Conservation (phyloP, 768 basidiomycete species). For the Neoboletus magnificus region DNA sequence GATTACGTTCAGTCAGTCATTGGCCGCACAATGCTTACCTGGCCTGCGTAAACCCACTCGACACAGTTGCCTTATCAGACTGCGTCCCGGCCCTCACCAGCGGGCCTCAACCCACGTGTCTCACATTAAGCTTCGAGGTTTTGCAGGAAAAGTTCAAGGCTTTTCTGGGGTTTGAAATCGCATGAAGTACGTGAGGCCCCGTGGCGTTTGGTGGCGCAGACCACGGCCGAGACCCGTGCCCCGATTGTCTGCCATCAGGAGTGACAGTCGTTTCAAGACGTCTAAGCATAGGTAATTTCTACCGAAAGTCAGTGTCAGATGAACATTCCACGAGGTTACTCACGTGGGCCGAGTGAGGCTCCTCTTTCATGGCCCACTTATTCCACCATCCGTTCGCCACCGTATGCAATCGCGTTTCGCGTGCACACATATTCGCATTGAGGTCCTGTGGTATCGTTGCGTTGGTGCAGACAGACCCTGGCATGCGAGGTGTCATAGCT, state of each 20-base stretch:
- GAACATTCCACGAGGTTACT: constrained; percentile 12
- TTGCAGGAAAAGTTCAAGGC: constrained; percentile 9
- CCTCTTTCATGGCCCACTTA: constrained; percentile 42
- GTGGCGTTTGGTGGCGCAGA: constrained; percentile 25
- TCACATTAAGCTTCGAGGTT: constrained; percentile 6
- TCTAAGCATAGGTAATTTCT: constrained; percentile 36
- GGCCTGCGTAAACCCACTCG: constrained; percentile 6
- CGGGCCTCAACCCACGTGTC: constrained; percentile 9
- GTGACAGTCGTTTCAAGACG: constrained; percentile 49
- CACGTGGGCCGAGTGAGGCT: constrained; percentile 15
- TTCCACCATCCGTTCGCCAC: constrained; percentile 52
- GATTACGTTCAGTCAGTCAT: constrained; percentile 1
- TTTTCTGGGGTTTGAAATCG: constrained; percentile 20
- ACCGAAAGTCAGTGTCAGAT: constrained; percentile 7
- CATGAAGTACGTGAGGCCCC: constrained; percentile 17
- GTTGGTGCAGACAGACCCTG: constrained; percentile 27
- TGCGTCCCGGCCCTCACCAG: background rate
- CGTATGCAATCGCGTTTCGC: constrained; percentile 34
- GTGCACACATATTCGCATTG: constrained; percentile 18
- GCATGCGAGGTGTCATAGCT: constrained; percentile 33
- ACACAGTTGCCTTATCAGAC: constrained; percentile 4
- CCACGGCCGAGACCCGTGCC: constrained; percentile 23
- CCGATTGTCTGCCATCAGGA: constrained; percentile 40
- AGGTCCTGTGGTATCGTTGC: constrained; percentile 29
- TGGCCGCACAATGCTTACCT: constrained; percentile 11